Conservation (phyloP, 495 filamentous ascomycete species). For the Haplographium delicatum region DNA sequence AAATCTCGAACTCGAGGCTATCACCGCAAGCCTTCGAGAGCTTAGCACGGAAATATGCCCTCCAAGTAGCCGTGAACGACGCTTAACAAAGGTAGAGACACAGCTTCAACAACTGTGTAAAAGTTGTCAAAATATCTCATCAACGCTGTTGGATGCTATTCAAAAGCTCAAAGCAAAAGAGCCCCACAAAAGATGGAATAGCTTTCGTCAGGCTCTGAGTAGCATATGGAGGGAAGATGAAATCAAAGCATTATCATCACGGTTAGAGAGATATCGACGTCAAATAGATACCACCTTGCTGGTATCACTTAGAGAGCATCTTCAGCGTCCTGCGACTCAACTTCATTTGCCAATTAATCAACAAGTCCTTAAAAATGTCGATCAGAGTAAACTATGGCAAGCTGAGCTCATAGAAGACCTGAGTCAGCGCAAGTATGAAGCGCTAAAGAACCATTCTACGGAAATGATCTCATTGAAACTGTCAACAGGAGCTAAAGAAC, state of each 20-base stretch:
- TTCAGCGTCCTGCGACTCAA: not conserved
- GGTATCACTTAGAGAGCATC: not conserved
- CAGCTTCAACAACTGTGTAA: not conserved
- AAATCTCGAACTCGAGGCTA: not conserved
- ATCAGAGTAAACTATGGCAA: no score
- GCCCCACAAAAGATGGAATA: not conserved
- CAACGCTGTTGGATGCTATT: not conserved
- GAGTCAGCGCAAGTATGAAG: not conserved
- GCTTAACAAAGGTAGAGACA: not conserved
- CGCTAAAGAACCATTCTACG: not conserved
- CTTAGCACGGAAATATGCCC: not conserved
- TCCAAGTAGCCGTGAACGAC: not conserved
- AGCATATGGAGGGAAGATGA: not conserved
- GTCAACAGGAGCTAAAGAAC: not conserved
- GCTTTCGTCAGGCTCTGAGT: not conserved
- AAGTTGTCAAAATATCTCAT: not conserved
- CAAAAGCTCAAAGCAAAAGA: not conserved
- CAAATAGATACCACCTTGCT: not conserved
- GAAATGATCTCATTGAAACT: not conserved
- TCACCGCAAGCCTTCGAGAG: not conserved
- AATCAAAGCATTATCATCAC: not conserved
- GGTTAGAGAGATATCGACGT: not conserved
- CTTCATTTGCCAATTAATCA: no score
- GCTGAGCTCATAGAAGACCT: not conserved
- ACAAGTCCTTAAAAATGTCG: no score